Base-by-base conservation (phyloP, 1,284 basidiomycete species). In the Sanguinoderma infundibulare region DNA sequence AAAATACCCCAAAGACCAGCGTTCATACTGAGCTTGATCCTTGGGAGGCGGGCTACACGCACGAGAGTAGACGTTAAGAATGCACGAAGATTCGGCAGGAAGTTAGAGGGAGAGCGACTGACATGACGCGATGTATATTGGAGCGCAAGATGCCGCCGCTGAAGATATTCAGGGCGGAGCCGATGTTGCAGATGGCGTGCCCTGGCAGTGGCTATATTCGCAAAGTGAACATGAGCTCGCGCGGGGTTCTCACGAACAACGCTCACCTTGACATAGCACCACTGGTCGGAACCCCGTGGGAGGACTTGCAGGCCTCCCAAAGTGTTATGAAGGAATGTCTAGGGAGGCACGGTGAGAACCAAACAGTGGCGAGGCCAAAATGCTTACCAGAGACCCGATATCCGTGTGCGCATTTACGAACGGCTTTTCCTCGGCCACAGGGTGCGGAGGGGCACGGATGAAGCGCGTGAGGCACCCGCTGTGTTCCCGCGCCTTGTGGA, bases 221-320 rank as follows among this genome's bases (percentile, higher is more conserved):
- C 3, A 6, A 22, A 1, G 6, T 50, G 30, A 35, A 4, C 22
- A 24, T 22, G n/a, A 20, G n/a, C n/a, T n/a, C n/a, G 49, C 20
- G 49, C 28, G 6, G 5, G 3, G 49, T 10, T 9, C 32, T 5
- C 1, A 20, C n/a, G 35, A 4, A 6, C 5, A 20, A 6, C 28
- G 0, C 22, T 15, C n/a, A 86, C 86, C 78, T 83, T 83, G 62
- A 91, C 79, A 62, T 90, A 91, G 66, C 83, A 83, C 89, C 89
- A 92, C 24, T 79, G 72, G 24, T 85, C 79, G 7, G 80, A 73
- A 3, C 84, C 85, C 0, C 87, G 87, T 3, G 81, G 80, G 22
- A 90, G 76, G 1, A 91, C 88, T 67, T 91, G 90, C 4, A 92
- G 75, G 0, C 90, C 90, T 3, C 89, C 89, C 0, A 91, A 79